Base-by-base conservation (phyloP, 148 eudicot genomes). In the Euryodendron excelsum region DNA sequence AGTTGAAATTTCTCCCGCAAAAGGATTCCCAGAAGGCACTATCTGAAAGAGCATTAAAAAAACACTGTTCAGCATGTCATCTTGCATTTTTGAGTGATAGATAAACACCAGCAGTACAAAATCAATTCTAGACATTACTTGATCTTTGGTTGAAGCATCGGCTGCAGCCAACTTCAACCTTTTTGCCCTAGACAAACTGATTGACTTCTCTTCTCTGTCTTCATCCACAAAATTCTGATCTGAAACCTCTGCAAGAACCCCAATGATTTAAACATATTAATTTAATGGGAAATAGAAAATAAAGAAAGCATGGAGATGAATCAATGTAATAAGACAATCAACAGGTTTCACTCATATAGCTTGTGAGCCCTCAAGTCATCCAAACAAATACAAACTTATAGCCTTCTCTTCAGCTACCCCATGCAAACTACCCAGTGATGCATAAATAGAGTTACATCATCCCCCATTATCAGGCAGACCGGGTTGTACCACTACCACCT, bases 171-270 rank as follows among this genome's bases (percentile, higher is more conserved):
- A n/a, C n/a, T n/a, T n/a, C n/a, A n/a, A n/a, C n/a, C n/a, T n/a
- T n/a, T n/a, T n/a, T n/a, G 53, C 34, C 36, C 4, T 33, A 55
- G 71, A 48, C 25, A 33, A 27, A 28, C 27, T 55, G 70, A 33
- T 70, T 45, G 73, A 39, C 21, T 61, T 66, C 31, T 59, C 62
- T 56, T 73, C 65, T 21, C 18, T 13, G 39, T 67, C 77, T 48
- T 74, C 87, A 61, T 84, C 81, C 68, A 56, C 72, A 63, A 84
- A 84, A 59, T 84, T 84, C 47, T 84, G 87, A 30, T 78, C 87
- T 0, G 79, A 73, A 69, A 83, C 82, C n/a, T n/a, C n/a, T n/a
- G 79, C 82, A 74, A 47, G 59, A 50, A 64, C 21, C 33, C 37
- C 11, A 69, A 60, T 27, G 33, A 50, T 30, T 47, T 18, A 68